Evolutionary conservation across 148 eudicot genomes (phyloP), one percentile per base, ranked within the genome.

Genomic region (Nepenthes mirabilis): DNA sequence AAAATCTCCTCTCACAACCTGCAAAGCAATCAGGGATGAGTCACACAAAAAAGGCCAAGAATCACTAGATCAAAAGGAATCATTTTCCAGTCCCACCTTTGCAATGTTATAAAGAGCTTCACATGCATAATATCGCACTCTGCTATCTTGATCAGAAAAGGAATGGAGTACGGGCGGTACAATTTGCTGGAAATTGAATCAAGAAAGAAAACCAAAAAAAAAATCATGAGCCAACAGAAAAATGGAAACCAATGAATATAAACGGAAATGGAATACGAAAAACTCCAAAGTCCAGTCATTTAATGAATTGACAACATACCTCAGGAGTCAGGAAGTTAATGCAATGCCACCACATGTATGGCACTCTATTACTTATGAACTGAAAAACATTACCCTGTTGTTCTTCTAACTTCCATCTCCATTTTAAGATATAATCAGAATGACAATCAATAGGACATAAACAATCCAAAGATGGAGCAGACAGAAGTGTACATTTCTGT

Each of bases 81-180:
- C 13, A 5, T 47, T 53, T 14, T 59, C 34, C 58, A 43, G 13
- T 52, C 75, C 64, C 78, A 84, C 99, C 99, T 93, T 88, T 61
- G 99, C 99, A 73, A 93, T 93, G 65, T 89, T 93, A 64, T 93
- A 93, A 58, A 93, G 73, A 59, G 99, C 99, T 76, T 93, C 99
- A 70, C 99, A 93, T 52, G 99, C 99, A 75, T 93, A 93, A 70
- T 93, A 93, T 43, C 99, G 91, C 69, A 93, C 99, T 81, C 99
- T 84, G 68, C 91, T 79, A 77, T 93, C 99, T 82, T 89, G 91
- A 64, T 93, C 96, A 43, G 83, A 63, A 65, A 93, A 89, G 60
- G 95, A 86, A 65, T 76, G 65, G 56, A 93, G 85, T 74, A 93
- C 99, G 9, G 99, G 99, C 5, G 89, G 99, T 37, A 93, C 89